These are phyloP conservation scores for Metarhizium humberi DNA, from an alignment of 2,329 filamentous ascomycete genomes.

Conservation along the genomic window DNA sequence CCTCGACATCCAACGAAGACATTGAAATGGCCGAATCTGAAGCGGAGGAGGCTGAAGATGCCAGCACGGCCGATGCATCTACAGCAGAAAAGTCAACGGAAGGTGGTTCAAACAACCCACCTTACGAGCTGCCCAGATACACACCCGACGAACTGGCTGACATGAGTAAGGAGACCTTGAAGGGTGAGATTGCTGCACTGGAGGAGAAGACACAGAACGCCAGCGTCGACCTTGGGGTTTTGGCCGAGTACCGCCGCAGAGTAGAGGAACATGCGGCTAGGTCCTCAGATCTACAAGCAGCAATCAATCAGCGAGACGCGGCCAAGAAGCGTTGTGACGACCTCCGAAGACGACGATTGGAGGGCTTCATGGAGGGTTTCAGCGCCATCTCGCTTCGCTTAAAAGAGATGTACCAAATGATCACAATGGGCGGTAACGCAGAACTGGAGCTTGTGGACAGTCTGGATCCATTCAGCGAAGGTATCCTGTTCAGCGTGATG, in stretches of 20 bases:
- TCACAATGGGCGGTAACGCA: conserved; percentile 98
- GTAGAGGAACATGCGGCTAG: conserved; percentile 75
- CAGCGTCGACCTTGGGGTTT: conserved; percentile 79
- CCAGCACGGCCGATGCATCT: conserved; percentile 10
- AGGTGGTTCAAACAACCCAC: conserved; percentile 23
- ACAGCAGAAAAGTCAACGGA: conserved; percentile 15
- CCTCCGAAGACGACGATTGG: conserved; percentile 77
- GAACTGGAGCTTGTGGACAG: conserved; percentile 96
- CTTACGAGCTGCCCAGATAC: conserved; percentile 63
- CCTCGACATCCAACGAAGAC: conserved; percentile 18
- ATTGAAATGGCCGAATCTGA: conserved; percentile 24
- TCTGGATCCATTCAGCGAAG: conserved; percentile 92
- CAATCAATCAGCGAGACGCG: conserved; percentile 68
- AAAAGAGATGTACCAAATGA: conserved; percentile 99
- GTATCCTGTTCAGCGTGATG: conserved; percentile 97
- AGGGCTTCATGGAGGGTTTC: conserved; percentile 98
- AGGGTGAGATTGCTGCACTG: conserved; percentile 51
- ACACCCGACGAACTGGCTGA: conserved; percentile 61
- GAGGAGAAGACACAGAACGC: conserved; percentile 72
- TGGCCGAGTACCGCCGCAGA: conserved; percentile 78
- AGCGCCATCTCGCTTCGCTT: conserved; percentile 84
- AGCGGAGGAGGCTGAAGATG: conserved; percentile 15
- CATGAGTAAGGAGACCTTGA: conserved; percentile 53
- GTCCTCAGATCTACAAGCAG: conserved; percentile 73
- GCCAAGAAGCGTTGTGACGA: conserved; percentile 92